Evolutionary conservation across 805 yeast species (phyloP), one percentile per base, ranked within the genome.

Genomic region (Limtongozyma cylindracea): DNA sequence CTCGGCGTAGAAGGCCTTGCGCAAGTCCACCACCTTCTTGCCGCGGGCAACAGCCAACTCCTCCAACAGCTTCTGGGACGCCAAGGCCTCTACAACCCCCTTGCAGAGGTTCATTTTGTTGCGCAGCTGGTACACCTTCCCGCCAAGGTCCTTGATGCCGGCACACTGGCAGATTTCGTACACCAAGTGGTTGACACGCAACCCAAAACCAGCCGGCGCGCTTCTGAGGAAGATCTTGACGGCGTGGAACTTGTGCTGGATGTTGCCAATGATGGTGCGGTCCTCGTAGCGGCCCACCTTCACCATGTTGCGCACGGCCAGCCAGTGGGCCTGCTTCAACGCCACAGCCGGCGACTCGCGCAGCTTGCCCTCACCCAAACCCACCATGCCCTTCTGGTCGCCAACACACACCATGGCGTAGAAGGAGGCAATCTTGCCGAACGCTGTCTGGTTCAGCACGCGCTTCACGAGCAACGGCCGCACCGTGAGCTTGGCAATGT

Each of bases 81-180:
- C 53, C 31, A 88, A 59, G 1, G 94, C 94, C 42, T 77, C 91
- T 27, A 82, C 55, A 23, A 82, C 61, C 20, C 84, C 88, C 50
- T 82, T 80, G 26, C 77, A 77, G 21, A 82, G 91, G 45, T 82
- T 82, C 91, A 88, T 78, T 23, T 72, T 71, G 49, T 84, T 88
- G 55, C 96, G 65, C 17, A 93, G 76, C 37, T 80, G 71, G 54
- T 73, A 77, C 21, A 84, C 74, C 40, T 84, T 84, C 4, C 91
- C 94, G 35, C 80, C 64, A 36, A 88, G 52, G 47, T 88, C 98
- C 45, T 72, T 74, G 43, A 88, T 78, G 29, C 98, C 98, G 2
- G 82, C 92, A 27, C 80, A 67, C 41, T 72, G 74, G 45, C 95
- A 82, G 26, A 88, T 65, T 49, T 80, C 94, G 36, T 70, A 78